Evolutionary conservation across 805 yeast genomes (phyloP).

Genomic region (Phaffomyces opuntiae): DNA sequence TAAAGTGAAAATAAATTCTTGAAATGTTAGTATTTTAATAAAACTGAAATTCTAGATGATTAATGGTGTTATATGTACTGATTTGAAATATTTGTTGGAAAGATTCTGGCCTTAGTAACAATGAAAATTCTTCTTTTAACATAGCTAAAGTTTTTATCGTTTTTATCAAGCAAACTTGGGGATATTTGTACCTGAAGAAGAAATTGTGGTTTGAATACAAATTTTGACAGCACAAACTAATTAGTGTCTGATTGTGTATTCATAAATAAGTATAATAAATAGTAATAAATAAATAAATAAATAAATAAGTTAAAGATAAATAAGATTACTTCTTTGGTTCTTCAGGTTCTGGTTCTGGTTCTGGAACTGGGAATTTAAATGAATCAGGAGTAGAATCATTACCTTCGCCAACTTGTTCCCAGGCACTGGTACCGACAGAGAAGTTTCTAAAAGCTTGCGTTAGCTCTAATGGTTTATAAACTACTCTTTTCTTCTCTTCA

Average conservation of each 20-base stretch:
- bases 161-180: no score
- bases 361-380: slow-evolving; percentile 77
- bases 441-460: slow-evolving; percentile 92
- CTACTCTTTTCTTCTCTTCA: slow-evolving; percentile 83
- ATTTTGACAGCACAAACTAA: no score
- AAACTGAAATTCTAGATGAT: neutral
- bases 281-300: neutral
- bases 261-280: no score
- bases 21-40: neutral
- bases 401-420: slow-evolving; percentile 92
- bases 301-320: neutral
- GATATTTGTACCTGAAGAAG: neutral
- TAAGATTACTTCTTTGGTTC: slow-evolving; percentile 18
- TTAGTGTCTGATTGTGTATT: no score
- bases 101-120: no score
- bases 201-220: neutral
- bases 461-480: slow-evolving; percentile 84
- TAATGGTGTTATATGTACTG: neutral
- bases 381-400: slow-evolving; percentile 73
- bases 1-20: neutral
- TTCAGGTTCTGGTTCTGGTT: slow-evolving; percentile 60
- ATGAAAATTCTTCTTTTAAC: no score
- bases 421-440: slow-evolving; percentile 78
- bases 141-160: no score
- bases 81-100: no score